Base-by-base conservation (phyloP, 139 green algal species). In the Chlorella sp. region DNA sequence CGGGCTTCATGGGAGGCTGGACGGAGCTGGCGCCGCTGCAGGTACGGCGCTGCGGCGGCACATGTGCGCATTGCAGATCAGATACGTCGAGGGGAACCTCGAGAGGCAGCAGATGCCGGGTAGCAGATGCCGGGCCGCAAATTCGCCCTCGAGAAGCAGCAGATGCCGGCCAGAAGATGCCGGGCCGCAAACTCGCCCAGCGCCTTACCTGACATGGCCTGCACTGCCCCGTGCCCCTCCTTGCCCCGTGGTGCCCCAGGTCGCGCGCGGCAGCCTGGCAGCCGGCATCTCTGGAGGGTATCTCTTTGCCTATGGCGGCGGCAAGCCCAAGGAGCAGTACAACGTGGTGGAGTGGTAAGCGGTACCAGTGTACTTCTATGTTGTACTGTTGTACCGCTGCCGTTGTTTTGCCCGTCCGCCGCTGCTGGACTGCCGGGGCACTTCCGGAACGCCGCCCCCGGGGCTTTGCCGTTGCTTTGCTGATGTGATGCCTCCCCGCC, bases 261-360 rank as follows among this genome's bases (percentile, higher is more conserved):
- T 86, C 16, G 86, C 88, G 36, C 78, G 90, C 22, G 90, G 90
- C 69, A 91, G 86, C 90, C 71, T 92, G 85, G 86, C 90, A 60
- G 90, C 71, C 19, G 86, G 42, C 2, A 57, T 87, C 48, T 60
- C 84, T 0, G 36, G 81, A 28, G 81, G 84, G 36, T 82, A 90
- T 37, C 76, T 92, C 2, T 92, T 91, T 73, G 80, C 60, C 19
- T 86, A 85, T 42, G 90, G 90, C 11, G 90, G 90, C 60, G 90
- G 90, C 86, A 91, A 91, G 81, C 90, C 90, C 36, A 92, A 91
- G 0, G 87, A 89, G 80, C 90, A 92, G 86, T 91, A 91, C 53
- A 85, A 89, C 76, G 75, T 89, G 19, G 89, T 92, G 82, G 89
- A 92, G 60, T 86, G 90, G 90, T 92, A 68, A 53, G 81, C 5